These are phyloP conservation scores for Peniophora sp. DNA, from an alignment of 1,284 basidiomycete species.

Conservation along the genomic window DNA sequence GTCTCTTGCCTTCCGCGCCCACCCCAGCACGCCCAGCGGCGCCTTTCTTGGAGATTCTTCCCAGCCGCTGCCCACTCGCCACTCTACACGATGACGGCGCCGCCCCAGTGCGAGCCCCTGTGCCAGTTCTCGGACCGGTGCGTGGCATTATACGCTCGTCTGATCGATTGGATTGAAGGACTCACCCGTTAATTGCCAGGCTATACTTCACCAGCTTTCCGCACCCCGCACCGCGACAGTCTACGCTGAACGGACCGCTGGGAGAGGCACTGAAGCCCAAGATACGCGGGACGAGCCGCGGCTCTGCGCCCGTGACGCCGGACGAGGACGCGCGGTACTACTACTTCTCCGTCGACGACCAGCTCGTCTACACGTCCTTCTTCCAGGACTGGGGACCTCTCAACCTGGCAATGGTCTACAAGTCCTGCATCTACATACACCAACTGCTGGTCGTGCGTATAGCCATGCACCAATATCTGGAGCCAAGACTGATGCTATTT, in stretches of 20 bases:
- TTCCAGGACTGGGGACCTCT: slow-evolving; percentile 93
- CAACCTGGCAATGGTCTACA: slow-evolving; percentile 88
- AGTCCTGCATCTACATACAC: slow-evolving; percentile 89
- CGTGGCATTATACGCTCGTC: slow-evolving; percentile 10
- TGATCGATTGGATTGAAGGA: not conserved
- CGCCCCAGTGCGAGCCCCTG: slow-evolving; percentile 61
- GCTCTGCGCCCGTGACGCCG: slow-evolving; percentile 50
- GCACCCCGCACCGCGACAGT: slow-evolving; percentile 57
- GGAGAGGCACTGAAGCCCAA: slow-evolving; percentile 45
- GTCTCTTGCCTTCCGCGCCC: no score
- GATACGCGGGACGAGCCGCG: slow-evolving; percentile 49
- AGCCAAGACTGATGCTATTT: slow-evolving; percentile 12
- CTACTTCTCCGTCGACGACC: slow-evolving; percentile 87
- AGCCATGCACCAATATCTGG: not conserved
- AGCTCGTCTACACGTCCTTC: slow-evolving; percentile 90
- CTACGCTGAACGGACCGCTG: slow-evolving; percentile 50
- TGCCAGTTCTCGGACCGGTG: slow-evolving; percentile 72
- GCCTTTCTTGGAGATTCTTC: no score
- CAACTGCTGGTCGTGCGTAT: slow-evolving; percentile 72
- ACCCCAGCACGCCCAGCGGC: no score
- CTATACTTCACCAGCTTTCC: slow-evolving; percentile 79
- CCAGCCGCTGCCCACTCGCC: not conserved
- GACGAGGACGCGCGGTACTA: slow-evolving; percentile 70
- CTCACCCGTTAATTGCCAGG: slow-evolving; percentile 30
- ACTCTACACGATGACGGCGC: slow-evolving; percentile 16